A percentile compares a stretch with the other conserved stretches of the same genome.
Evolutionary conservation across 2,329 filamentous ascomycete species (phyloP).

Genomic region (Fusarium bactridioides): DNA sequence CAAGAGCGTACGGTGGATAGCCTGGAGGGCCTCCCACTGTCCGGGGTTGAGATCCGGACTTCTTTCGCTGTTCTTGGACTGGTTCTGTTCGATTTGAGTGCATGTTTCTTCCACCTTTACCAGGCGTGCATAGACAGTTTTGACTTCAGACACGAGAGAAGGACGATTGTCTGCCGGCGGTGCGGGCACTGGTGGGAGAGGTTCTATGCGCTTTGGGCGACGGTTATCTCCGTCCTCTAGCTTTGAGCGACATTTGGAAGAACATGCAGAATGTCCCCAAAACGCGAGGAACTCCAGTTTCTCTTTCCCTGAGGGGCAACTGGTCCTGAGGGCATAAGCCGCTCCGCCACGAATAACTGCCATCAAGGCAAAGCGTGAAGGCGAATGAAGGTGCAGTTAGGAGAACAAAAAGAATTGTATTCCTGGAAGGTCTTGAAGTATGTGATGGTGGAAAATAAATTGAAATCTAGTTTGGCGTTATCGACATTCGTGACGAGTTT

Average conservation of each 20-base stretch:
- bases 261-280: rapidly evolving
- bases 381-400: rapidly evolving
- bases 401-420: rapidly evolving
- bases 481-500: rapidly evolving
- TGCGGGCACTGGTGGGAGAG: too few species aligned
- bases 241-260: too few species aligned
- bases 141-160: neutral
- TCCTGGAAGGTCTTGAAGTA: rapidly evolving
- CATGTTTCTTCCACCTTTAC: neutral
- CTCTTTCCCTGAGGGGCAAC: too few species aligned
- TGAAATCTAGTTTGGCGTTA: rapidly evolving
- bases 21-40: neutral
- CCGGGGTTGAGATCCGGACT: rapidly evolving
- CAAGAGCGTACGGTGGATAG: rapidly evolving
- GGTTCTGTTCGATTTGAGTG: rapidly evolving
- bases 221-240: too few species aligned
- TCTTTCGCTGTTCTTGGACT: rapidly evolving
- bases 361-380: neutral
- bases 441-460: rapidly evolving
- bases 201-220: too few species aligned
- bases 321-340: too few species aligned
- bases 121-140: rapidly evolving
- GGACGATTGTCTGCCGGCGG: too few species aligned
- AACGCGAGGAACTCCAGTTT: rapidly evolving
- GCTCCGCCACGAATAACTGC: rapidly evolving